phyloP scores from a whole-genome alignment of 2,329 filamentous ascomycete species.

The Scytalidium sp. region DNA sequence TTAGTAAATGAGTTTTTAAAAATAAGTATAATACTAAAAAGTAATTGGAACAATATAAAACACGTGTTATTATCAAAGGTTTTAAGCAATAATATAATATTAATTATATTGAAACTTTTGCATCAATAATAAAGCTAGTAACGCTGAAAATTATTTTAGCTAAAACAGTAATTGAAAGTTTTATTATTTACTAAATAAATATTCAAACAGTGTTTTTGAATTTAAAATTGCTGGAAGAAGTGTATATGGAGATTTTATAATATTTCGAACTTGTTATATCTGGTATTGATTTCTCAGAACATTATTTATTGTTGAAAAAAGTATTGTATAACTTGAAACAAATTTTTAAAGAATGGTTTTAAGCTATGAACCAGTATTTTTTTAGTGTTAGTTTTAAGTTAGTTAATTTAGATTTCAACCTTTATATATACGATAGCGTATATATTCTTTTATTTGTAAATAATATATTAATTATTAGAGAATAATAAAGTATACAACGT shows the following conservation, averaged over 20 bases:
- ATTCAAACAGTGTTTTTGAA: neutral
- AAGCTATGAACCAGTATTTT: neutral
- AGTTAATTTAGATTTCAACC: neutral
- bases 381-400: neutral
- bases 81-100: neutral
- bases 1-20: neutral
- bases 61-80: neutral
- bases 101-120: neutral
- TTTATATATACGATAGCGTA: neutral
- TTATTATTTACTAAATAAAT: neutral
- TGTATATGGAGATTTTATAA: conserved; percentile 1
- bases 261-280: neutral
- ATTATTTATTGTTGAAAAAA: neutral
- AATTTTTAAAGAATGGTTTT: neutral
- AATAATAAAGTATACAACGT: neutral
- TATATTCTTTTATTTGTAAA: neutral
- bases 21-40: neutral
- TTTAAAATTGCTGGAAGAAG: neutral
- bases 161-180: neutral
- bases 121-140: neutral
- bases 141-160: neutral
- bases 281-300: neutral
- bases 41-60: neutral
- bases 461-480: neutral
- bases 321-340: neutral